Evolutionary conservation across 2,329 filamentous ascomycete species (phyloP).

Genomic region (Colletotrichum orbiculare): DNA sequence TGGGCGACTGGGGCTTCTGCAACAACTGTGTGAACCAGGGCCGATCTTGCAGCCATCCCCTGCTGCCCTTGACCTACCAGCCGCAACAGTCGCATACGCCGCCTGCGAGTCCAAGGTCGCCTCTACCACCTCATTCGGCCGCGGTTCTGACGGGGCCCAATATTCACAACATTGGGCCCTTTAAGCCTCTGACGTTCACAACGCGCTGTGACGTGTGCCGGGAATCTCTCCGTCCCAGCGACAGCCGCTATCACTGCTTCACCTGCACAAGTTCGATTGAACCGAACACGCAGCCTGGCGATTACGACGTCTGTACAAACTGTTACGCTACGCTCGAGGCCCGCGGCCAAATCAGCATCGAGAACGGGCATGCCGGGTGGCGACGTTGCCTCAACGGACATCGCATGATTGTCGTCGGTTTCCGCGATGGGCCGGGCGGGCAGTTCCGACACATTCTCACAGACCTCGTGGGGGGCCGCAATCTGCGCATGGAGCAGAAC

Average conservation of each 20-base stretch:
- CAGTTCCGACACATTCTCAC: slow-evolving; percentile 74
- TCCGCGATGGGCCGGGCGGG: slow-evolving; percentile 74
- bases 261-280: slow-evolving; percentile 69
- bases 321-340: slow-evolving; percentile 80
- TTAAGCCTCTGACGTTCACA: slow-evolving; percentile 76
- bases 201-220: slow-evolving; percentile 84
- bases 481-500: slow-evolving; percentile 70
- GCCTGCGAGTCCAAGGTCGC: slow-evolving; percentile 54
- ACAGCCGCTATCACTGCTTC: slow-evolving; percentile 83
- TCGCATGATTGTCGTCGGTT: slow-evolving; percentile 84
- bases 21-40: slow-evolving; percentile 88
- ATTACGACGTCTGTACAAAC: slow-evolving; percentile 84
- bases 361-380: slow-evolving; percentile 87
- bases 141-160: slow-evolving; percentile 60
- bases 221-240: slow-evolving; percentile 75
- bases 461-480: slow-evolving; percentile 82
- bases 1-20: slow-evolving; percentile 96
- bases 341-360: slow-evolving; percentile 72
- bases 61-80: slow-evolving; percentile 80
- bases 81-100: slow-evolving; percentile 49
- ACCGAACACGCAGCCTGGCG: slow-evolving; percentile 66
- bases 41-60: slow-evolving; percentile 81
- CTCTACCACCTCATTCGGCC: slow-evolving; percentile 57
- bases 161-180: slow-evolving; percentile 61
- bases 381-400: slow-evolving; percentile 83